Conservation (phyloP, 108 stramenopile species). For the Nitzschia sp. region DNA sequence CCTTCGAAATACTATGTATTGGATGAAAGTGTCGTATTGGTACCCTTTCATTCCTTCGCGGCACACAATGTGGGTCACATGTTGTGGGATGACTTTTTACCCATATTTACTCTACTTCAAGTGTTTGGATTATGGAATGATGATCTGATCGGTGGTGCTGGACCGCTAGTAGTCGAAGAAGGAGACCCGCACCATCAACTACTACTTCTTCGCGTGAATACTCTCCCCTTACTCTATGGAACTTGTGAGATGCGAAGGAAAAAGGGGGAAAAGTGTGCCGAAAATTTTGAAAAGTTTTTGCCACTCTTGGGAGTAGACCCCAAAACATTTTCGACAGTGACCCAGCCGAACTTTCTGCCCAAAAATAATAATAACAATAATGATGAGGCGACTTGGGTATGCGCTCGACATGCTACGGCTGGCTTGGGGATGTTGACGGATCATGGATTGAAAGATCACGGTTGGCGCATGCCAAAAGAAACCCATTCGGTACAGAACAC, state of each 20-base stretch:
- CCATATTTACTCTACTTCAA: slow-evolving; percentile 46
- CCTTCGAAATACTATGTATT: slow-evolving; percentile 36
- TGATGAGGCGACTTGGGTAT: slow-evolving; percentile 23
- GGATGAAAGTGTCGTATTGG: slow-evolving; percentile 33
- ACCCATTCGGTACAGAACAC: slow-evolving; percentile 25
- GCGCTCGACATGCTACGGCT: slow-evolving; percentile 46
- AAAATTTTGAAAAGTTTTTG: slow-evolving; percentile 41
- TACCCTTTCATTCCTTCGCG: slow-evolving; percentile 60
- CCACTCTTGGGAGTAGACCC: slow-evolving; percentile 45
- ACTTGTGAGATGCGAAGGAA: slow-evolving; percentile 34
- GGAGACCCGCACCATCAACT: background rate
- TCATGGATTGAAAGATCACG: slow-evolving; percentile 51
- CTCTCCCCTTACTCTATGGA: slow-evolving; percentile 22
- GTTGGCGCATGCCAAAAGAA: slow-evolving; percentile 32
- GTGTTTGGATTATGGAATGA: slow-evolving; percentile 39
- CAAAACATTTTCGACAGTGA: slow-evolving; percentile 28
- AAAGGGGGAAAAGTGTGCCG: slow-evolving; percentile 28
- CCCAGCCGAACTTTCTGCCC: background rate
- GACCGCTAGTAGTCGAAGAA: background rate
- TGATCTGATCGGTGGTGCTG: background rate
- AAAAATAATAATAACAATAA: background rate
- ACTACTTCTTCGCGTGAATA: slow-evolving; percentile 32
- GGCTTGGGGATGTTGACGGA: slow-evolving; percentile 59
- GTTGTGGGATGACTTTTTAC: slow-evolving; percentile 60
- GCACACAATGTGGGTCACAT: slow-evolving; percentile 58